Conservation (phyloP, 129 eudicot species). For the Escallonia rubra region DNA sequence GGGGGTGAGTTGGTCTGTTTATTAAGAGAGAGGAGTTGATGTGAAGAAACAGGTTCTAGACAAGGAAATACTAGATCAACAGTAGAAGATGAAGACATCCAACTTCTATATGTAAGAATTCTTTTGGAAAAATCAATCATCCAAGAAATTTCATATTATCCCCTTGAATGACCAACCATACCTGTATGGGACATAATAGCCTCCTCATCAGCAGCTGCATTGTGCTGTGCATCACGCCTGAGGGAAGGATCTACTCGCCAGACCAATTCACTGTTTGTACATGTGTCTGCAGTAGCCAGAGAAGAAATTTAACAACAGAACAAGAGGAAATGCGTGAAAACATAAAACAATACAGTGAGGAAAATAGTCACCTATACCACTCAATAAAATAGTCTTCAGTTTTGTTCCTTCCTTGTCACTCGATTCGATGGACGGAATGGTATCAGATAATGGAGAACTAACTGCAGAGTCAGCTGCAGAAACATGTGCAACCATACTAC, state of each 20-base stretch:
- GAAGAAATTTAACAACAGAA: conserved; percentile 2
- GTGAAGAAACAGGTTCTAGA: too few relatives aligned
- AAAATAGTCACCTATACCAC: conserved; percentile 29
- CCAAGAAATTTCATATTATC: too few relatives aligned
- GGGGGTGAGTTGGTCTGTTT: too few relatives aligned
- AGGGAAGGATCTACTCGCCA: conserved; percentile 4
- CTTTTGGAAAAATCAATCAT: too few relatives aligned
- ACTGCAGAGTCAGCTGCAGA: conserved; percentile 1
- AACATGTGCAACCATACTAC: background rate
- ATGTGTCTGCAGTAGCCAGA: conserved; percentile 27
- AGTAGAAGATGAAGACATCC: too few relatives aligned
- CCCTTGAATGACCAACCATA: background rate
- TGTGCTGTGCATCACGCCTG: conserved; percentile 8
- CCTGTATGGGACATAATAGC: conserved; percentile 29
- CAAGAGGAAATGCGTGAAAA: background rate
- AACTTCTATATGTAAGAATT: too few relatives aligned
- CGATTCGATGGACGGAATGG: conserved; percentile 3
- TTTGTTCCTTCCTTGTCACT: conserved; percentile 21
- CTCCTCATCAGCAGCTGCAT: conserved; percentile 19
- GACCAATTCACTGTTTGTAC: conserved; percentile 8
- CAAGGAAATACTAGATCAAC: too few relatives aligned
- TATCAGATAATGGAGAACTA: background rate
- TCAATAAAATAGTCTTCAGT: conserved; percentile 13
- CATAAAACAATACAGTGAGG: conserved; percentile 1
- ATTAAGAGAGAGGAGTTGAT: too few relatives aligned